phyloP scores from a whole-genome alignment of 2,329 filamentous ascomycete genomes.

The Neospermospora avenae region DNA sequence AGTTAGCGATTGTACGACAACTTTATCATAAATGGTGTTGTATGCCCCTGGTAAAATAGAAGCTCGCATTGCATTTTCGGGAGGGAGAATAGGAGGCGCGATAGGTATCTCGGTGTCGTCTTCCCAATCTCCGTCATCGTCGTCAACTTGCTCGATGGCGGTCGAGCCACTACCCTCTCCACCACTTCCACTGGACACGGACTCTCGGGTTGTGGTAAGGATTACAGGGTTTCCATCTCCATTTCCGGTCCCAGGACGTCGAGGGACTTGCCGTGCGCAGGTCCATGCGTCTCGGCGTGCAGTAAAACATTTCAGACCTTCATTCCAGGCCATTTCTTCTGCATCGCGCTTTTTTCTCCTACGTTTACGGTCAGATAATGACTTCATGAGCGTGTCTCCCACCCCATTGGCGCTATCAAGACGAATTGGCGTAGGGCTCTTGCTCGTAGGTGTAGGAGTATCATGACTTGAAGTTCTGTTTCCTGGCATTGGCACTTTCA shows the following conservation, averaged over 20 bases:
- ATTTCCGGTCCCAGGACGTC: slow-evolving; percentile 32
- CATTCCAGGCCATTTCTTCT: slow-evolving; percentile 73
- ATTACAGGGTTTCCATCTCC: slow-evolving; percentile 41
- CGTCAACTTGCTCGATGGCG: slow-evolving; percentile 24
- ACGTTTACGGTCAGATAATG: slow-evolving; percentile 38
- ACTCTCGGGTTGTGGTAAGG: slow-evolving; percentile 36
- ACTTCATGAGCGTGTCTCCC: slow-evolving; percentile 28
- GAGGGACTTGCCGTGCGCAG: slow-evolving; percentile 59
- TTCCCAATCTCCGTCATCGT: slow-evolving; percentile 28
- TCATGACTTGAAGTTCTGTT: slow-evolving; percentile 12
- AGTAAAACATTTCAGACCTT: slow-evolving; percentile 76
- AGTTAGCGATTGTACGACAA: slow-evolving; percentile 74
- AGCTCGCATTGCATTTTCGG: slow-evolving; percentile 70
- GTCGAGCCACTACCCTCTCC: slow-evolving; percentile 26
- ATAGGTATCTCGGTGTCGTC: slow-evolving; percentile 55
- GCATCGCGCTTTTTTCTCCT: slow-evolving; percentile 47
- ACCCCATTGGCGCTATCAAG: slow-evolving; percentile 42
- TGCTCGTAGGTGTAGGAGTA: slow-evolving; percentile 15
- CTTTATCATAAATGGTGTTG: slow-evolving; percentile 82
- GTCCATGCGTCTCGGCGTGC: slow-evolving; percentile 82
- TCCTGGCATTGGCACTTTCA: slow-evolving; percentile 14
- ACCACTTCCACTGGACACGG: slow-evolving; percentile 32
- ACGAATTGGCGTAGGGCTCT: slow-evolving; percentile 33
- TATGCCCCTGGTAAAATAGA: slow-evolving; percentile 74
- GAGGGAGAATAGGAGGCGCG: slow-evolving; percentile 68